Conservation (phyloP, 2,329 filamentous ascomycete species). For the Ascochyta viciae-villosae region DNA sequence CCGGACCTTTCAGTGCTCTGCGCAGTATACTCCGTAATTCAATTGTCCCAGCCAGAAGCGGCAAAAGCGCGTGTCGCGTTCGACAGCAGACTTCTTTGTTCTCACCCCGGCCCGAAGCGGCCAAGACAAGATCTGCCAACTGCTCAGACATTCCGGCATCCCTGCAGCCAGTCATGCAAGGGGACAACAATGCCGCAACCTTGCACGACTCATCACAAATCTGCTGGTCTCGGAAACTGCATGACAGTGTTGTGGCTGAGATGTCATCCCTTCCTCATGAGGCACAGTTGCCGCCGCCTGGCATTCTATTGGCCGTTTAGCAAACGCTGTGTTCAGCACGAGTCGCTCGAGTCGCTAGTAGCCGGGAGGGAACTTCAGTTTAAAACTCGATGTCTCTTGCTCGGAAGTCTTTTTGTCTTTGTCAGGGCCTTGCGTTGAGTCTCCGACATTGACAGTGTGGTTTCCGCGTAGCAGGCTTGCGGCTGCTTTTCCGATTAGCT, state of each 20-base stretch:
- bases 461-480: slow-evolving; percentile 43
- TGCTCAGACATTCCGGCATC: slow-evolving; percentile 46
- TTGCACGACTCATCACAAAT: slow-evolving; percentile 20
- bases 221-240: slow-evolving; percentile 25
- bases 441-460: slow-evolving; percentile 37
- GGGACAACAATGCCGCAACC: slow-evolving; percentile 38
- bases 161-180: slow-evolving; percentile 43
- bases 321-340: slow-evolving; percentile 16
- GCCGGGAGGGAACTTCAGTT: slow-evolving; percentile 42
- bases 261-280: slow-evolving; percentile 25
- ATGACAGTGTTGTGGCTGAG: slow-evolving; percentile 20
- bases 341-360: slow-evolving; percentile 40
- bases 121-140: slow-evolving; percentile 37
- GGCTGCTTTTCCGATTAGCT: slow-evolving; percentile 47
- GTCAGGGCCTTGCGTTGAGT: slow-evolving; percentile 11
- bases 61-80: slow-evolving; percentile 30
- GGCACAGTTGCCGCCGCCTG: slow-evolving; percentile 3
- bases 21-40: slow-evolving; percentile 40
- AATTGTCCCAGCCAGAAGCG: slow-evolving; percentile 47
- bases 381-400: slow-evolving; percentile 28
- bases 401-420: slow-evolving; percentile 21
- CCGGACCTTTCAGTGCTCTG: slow-evolving; percentile 12
- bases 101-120: slow-evolving; percentile 40
- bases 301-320: not conserved
- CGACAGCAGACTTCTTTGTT: slow-evolving; percentile 47